Conservation (phyloP, 1,284 basidiomycete species). For the Coriolopsis trogii region DNA sequence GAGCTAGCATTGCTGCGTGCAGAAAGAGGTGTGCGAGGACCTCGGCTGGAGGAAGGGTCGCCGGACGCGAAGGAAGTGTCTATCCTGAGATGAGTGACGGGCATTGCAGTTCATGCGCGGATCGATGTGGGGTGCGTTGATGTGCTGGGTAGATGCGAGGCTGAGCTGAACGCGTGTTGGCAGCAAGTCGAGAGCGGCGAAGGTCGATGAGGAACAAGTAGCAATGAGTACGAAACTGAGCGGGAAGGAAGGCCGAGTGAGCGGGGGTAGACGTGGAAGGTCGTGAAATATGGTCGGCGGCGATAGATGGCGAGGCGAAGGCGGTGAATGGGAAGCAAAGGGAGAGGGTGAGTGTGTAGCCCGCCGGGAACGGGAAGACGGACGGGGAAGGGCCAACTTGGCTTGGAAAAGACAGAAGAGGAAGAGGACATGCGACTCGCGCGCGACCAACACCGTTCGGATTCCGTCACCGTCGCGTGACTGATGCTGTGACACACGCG, state of each 20-base stretch:
- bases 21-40: constrained; percentile 20
- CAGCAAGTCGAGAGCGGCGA: constrained; percentile 18
- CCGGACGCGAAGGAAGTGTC: constrained; percentile 45
- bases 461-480: constrained; percentile 22
- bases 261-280: constrained; percentile 3
- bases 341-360: neutral
- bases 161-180: constrained; percentile 3
- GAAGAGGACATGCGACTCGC: neutral
- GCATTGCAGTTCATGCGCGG: constrained; percentile 32
- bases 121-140: neutral
- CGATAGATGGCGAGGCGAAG: constrained; percentile 10
- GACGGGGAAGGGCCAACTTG: constrained; percentile 4
- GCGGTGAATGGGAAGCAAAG: constrained; percentile 7
- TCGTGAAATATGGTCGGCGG: constrained; percentile 20
- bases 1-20: constrained; percentile 22
- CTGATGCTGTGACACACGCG: constrained; percentile 14
- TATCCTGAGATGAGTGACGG: constrained; percentile 46
- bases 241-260: constrained; percentile 2
- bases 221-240: constrained; percentile 11
- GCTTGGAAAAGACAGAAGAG: neutral
- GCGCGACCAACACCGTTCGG: constrained; percentile 9
- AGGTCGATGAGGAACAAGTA: constrained; percentile 6
- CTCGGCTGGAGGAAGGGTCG: constrained; percentile 38
- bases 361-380: constrained; percentile 8
- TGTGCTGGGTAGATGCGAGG: neutral